Percentiles rank a stretch among this genome's conserved stretches.
Conservation (phyloP, 495 filamentous ascomycete genomes). For the Pseudoneurospora amorphoporcata region DNA sequence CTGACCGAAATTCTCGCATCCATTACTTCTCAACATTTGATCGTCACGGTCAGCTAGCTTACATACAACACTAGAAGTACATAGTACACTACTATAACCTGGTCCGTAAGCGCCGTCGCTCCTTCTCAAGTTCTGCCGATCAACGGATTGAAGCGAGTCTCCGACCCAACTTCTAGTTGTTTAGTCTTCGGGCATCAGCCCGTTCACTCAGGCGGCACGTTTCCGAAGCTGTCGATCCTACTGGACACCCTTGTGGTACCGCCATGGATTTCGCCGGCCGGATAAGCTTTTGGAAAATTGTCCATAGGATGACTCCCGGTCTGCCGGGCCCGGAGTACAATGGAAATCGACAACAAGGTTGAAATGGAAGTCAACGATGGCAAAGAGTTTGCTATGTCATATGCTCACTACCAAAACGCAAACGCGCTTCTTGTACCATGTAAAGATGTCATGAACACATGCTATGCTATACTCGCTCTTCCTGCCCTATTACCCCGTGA, state of each 20-base stretch:
- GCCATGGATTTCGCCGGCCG: background rate
- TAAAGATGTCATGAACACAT: background rate
- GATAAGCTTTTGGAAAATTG: background rate
- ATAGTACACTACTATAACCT: background rate
- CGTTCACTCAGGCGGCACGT: constrained; percentile 2
- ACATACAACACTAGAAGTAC: too few species aligned
- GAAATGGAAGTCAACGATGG: background rate
- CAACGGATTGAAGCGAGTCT: background rate
- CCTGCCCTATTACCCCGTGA: background rate
- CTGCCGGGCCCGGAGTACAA: background rate
- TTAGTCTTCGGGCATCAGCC: background rate
- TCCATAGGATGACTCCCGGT: background rate
- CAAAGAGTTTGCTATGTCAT: background rate
- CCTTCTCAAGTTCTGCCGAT: background rate
- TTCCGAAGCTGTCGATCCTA: constrained; percentile 2
- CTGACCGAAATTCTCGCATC: background rate
- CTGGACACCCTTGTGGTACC: constrained; percentile 1
- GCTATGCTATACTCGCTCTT: background rate
- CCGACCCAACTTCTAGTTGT: background rate
- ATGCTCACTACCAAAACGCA: background rate
- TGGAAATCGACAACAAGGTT: background rate
- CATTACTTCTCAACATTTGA: background rate
- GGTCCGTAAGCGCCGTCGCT: background rate
- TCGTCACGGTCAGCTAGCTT: background rate
- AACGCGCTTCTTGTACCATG: background rate